Evolutionary conservation across 352 stramenopile genomes (phyloP).

Genomic region (Globisporangium carolinianum): DNA sequence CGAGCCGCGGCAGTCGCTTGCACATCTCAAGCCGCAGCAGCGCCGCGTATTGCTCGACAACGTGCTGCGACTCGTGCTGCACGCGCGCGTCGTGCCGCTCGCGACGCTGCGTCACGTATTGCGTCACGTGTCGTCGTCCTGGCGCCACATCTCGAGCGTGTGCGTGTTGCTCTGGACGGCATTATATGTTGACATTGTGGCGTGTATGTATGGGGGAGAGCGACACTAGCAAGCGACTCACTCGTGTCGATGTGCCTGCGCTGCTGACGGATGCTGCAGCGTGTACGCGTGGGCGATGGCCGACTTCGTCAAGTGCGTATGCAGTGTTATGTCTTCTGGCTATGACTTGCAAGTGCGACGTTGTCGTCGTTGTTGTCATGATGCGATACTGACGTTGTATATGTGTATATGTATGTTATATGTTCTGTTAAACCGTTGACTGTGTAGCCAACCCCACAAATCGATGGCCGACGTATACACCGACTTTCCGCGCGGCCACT

Average conservation of each 20-base stretch:
- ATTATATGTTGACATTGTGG: neutral
- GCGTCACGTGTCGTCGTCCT: constrained; percentile 35
- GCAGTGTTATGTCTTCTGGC: neutral
- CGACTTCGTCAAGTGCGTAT: constrained; percentile 42
- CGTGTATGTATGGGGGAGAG: neutral
- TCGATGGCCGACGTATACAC: constrained; percentile 42
- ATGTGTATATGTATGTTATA: neutral
- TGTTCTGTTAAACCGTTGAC: neutral
- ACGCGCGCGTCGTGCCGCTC: constrained; percentile 30
- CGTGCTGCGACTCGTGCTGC: constrained; percentile 36
- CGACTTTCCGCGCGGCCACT: constrained; percentile 57
- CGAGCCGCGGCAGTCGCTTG: constrained; percentile 1
- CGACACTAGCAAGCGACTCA: too few species aligned
- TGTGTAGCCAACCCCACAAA: constrained; percentile 12
- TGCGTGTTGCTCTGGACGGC: constrained; percentile 15
- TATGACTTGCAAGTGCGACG: too few species aligned
- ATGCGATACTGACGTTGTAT: neutral
- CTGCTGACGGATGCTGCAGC: constrained; percentile 13
- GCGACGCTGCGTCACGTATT: constrained; percentile 25
- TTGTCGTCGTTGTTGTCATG: neutral
- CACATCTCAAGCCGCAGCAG: constrained; percentile 11
- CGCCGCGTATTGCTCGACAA: constrained; percentile 22
- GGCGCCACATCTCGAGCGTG: constrained; percentile 34
- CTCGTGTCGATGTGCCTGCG: neutral
- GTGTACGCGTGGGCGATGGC: constrained; percentile 44